These are phyloP conservation scores for Chrysosporium keratinophilum DNA, from an alignment of 2,329 filamentous ascomycete genomes.

Conservation along the genomic window DNA sequence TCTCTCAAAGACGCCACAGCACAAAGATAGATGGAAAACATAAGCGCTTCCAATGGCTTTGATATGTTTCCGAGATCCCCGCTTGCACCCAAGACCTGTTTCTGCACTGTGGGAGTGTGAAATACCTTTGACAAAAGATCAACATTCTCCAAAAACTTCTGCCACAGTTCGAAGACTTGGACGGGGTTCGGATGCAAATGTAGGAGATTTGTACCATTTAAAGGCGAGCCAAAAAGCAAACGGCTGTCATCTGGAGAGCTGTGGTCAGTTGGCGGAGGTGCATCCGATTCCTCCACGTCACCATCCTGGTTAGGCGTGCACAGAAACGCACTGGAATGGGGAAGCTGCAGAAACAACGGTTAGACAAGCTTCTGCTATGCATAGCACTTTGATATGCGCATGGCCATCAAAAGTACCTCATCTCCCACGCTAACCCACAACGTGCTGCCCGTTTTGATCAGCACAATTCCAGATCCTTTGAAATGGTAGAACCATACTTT, in stretches of 20 bases:
- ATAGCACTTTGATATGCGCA: background rate
- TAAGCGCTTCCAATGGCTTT: constrained; percentile 33
- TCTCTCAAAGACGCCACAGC: constrained; percentile 47
- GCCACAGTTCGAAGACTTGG: constrained; percentile 59
- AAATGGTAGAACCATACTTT: background rate
- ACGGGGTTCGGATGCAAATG: constrained; percentile 20
- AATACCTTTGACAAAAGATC: constrained; percentile 66
- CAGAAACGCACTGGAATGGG: background rate
- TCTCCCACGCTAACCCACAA: constrained; percentile 36
- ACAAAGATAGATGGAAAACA: constrained; percentile 57
- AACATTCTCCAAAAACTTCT: constrained; percentile 61
- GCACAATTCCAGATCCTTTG: background rate
- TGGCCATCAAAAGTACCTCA: background rate
- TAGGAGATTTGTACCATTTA: constrained; percentile 3
- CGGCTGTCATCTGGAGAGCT: background rate
- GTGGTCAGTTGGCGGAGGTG: background rate
- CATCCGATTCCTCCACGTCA: background rate
- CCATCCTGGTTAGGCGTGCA: background rate
- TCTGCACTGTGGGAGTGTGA: constrained; percentile 60
- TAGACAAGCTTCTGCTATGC: background rate
- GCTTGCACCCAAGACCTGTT: constrained; percentile 53
- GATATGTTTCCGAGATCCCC: constrained; percentile 35
- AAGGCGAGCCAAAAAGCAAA: constrained; percentile 1
- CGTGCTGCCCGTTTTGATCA: constrained; percentile 20
- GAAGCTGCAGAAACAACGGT: background rate